phyloP scores from a whole-genome alignment of 345 rosid genomes.

The Gossypioides kirkii region DNA sequence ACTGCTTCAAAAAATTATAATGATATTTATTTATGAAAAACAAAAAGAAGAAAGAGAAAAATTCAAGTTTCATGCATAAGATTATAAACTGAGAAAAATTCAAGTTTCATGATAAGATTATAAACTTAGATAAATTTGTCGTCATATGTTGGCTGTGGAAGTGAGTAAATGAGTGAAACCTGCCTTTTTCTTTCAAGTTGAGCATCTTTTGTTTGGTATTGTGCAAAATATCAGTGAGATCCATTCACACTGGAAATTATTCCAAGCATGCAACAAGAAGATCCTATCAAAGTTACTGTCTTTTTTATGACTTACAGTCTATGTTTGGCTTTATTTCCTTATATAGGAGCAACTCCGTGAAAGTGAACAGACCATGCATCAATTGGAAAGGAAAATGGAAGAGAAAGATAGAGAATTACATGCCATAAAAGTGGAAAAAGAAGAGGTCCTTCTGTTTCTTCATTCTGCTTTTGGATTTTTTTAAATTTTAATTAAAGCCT shows the following conservation, averaged over 20 bases:
- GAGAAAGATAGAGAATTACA: conserved; percentile 81
- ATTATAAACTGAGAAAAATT: background rate
- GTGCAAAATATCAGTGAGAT: background rate
- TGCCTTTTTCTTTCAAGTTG: background rate
- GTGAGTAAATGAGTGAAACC: background rate
- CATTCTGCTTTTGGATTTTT: background rate
- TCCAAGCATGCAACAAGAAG: background rate
- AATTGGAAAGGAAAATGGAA: conserved; percentile 74
- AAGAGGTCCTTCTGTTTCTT: conserved; percentile 53
- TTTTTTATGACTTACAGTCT: too few species aligned
- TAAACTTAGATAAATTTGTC: background rate
- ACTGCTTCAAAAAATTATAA: background rate
- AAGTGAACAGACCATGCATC: conserved; percentile 53
- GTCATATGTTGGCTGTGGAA: background rate
- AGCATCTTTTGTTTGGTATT: background rate
- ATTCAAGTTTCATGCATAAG: background rate
- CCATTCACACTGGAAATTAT: background rate
- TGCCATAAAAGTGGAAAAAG: conserved; percentile 75
- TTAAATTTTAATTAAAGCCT: background rate
- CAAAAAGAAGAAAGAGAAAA: background rate
- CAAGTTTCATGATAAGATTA: background rate
- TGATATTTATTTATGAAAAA: background rate
- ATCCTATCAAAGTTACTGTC: background rate
- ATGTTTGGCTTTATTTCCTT: conserved; percentile 12
- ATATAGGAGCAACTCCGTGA: conserved; percentile 74